These are phyloP conservation scores for Coemansia erecta DNA, from an alignment of 192 early-diverging fungal genomes.

Conservation along the genomic window DNA sequence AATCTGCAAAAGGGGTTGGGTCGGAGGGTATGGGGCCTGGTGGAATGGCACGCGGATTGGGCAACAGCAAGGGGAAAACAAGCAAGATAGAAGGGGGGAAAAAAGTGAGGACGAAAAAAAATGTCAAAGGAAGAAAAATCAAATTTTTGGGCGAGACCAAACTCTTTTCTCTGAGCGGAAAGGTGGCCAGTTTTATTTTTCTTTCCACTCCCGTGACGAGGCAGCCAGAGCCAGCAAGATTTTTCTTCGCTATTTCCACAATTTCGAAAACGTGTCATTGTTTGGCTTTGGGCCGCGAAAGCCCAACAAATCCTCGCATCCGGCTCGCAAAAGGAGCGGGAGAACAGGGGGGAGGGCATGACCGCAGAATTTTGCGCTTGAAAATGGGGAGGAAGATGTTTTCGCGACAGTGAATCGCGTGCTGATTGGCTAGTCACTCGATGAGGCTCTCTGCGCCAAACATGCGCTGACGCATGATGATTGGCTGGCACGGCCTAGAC, in stretches of 20 bases:
- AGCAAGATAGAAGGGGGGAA: background rate
- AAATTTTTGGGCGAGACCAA: constrained; percentile 9
- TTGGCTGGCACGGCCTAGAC: background rate
- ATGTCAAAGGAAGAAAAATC: constrained; percentile 12
- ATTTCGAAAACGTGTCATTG: too few species aligned
- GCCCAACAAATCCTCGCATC: too few species aligned
- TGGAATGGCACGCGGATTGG: background rate
- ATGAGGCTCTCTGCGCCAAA: background rate
- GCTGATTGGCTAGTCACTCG: constrained; percentile 13
- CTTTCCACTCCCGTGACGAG: background rate
- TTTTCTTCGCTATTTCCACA: background rate
- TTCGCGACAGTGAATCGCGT: constrained; percentile 13
- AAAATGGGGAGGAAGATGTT: background rate
- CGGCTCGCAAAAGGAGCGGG: background rate
- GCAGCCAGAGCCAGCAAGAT: background rate
- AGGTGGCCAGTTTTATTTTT: background rate
- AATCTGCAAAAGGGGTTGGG: background rate
- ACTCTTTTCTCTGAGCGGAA: background rate
- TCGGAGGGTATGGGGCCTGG: background rate
- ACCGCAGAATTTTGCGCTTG: too few species aligned
- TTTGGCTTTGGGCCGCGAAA: too few species aligned
- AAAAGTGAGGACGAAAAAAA: constrained; percentile 7
- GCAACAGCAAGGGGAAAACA: background rate
- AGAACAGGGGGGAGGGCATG: background rate
- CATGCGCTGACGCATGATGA: background rate